Percentiles rank a stretch among this genome's conserved stretches.
phyloP scores from a whole-genome alignment of 1,139 yeast species.

The Candida neerlandica region DNA sequence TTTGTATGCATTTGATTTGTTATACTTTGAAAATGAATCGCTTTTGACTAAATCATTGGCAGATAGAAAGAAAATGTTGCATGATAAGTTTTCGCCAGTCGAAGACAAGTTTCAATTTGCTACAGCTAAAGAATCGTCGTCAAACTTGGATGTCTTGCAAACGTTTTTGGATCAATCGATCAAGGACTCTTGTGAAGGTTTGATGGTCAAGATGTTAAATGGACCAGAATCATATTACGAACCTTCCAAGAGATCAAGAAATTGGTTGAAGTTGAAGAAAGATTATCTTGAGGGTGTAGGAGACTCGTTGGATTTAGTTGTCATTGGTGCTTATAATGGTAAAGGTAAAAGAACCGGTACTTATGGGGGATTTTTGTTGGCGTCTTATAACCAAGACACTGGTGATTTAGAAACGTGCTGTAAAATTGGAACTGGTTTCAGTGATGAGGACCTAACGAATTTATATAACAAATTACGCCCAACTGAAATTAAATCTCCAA shows the following conservation, averaged over 20 bases:
- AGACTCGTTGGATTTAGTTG: slow-evolving; percentile 91
- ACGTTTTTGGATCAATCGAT: slow-evolving; percentile 87
- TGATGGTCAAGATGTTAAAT: slow-evolving; percentile 89
- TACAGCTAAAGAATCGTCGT: slow-evolving; percentile 69
- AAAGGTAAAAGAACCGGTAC: slow-evolving; percentile 93
- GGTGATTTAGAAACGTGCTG: slow-evolving; percentile 96
- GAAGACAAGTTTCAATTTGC: slow-evolving; percentile 87
- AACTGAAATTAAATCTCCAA: slow-evolving; percentile 69
- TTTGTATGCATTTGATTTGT: slow-evolving; percentile 85
- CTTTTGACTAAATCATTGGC: slow-evolving; percentile 66
- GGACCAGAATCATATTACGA: slow-evolving; percentile 84
- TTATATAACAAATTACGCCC: slow-evolving; percentile 65
- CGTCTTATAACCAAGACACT: slow-evolving; percentile 84
- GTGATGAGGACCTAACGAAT: slow-evolving; percentile 74
- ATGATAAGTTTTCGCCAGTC: slow-evolving; percentile 57
- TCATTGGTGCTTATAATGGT: slow-evolving; percentile 92
- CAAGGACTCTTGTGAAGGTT: slow-evolving; percentile 90
- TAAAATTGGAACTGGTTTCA: slow-evolving; percentile 96
- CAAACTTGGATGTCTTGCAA: slow-evolving; percentile 79
- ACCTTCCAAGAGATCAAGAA: slow-evolving; percentile 91
- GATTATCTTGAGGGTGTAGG: slow-evolving; percentile 95
- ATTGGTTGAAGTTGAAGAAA: slow-evolving; percentile 94
- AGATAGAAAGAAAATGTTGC: slow-evolving; percentile 68
- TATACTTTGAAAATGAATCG: slow-evolving; percentile 72
- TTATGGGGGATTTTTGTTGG: slow-evolving; percentile 92